Conservation (phyloP, 352 stramenopile species). For the Pythium apleroticum region DNA sequence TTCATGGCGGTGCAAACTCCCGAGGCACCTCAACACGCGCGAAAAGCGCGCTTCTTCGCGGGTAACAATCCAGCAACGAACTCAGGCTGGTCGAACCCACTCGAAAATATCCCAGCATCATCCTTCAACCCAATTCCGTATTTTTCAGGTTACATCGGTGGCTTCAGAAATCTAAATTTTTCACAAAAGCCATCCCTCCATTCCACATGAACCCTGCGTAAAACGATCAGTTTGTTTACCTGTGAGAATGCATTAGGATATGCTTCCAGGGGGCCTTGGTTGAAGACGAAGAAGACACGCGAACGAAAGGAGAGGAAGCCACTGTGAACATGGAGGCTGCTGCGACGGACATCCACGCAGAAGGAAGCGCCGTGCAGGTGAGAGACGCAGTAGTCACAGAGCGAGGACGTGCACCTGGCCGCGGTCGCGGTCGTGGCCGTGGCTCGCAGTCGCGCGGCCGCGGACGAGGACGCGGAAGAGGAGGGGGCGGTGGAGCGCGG, state of each 20-base stretch:
- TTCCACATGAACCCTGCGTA: background rate
- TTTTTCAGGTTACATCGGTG: background rate
- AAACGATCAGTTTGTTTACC: background rate
- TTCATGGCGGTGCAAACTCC: background rate
- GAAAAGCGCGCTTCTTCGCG: background rate
- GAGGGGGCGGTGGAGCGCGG: background rate
- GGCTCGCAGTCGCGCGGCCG: background rate
- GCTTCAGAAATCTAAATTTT: background rate
- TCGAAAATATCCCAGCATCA: background rate
- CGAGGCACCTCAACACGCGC: too few relatives aligned
- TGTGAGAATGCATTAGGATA: conserved; percentile 4
- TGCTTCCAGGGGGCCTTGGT: background rate
- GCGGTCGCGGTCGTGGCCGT: conserved; percentile 6
- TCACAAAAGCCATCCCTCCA: background rate
- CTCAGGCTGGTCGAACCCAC: background rate
- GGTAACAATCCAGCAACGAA: background rate
- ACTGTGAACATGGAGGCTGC: background rate
- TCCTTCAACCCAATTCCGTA: background rate
- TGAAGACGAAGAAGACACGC: background rate
- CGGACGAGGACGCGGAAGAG: background rate
- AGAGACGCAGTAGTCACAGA: background rate
- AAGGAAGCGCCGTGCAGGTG: background rate
- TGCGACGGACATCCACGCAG: background rate
- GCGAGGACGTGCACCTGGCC: conserved; percentile 2
- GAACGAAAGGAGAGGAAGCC: background rate